Evolutionary conservation across 495 filamentous ascomycete genomes (phyloP), one percentile per base, ranked within the genome.

Genomic region (Xylaria nigripes): DNA sequence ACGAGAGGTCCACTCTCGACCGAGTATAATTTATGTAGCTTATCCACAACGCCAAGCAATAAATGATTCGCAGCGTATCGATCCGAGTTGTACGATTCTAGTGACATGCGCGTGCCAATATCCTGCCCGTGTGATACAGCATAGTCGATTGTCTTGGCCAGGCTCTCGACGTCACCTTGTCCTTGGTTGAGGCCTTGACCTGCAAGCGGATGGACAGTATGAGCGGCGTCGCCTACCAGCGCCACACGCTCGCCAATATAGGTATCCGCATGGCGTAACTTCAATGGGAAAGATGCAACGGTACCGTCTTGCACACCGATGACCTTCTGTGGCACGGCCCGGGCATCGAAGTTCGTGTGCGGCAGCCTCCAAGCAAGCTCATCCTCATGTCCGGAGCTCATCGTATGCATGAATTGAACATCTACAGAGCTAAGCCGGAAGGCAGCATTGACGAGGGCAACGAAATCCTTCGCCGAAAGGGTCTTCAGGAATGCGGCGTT

Each of bases 161-260:
- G 78, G 36, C 84, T 82, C 48, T 87, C 81, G 1, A 92, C 85
- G 65, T 98, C 93, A 16, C 81, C 89, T 51, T 95, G 82, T 3
- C 93, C 93, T 61, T 94, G 89, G 63, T 98, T 98, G 15, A 98
- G 78, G 1, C 93, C 93, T 66, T 97, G 93, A 5, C 93, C 93
- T 1, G 90, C 93, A 23, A 98, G 81, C 0, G 93, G 93, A 66
- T 98, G 93, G 60, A 95, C 83, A 23, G 90, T 91, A 65, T 98
- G 93, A 7, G 93, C 94, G 3, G 93, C 93, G 61, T 98, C 93
- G 46, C 91, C 93, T 34, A 96, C 81, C 0, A 98, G 80, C 0
- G 90, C 93, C 9, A 95, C 75, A 3, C 93, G 85, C 57, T 93
- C 86, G 1, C 84, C 87, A 54, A 90, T 87, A 70, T 98, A 98